phyloP scores from a whole-genome alignment of 371 early-diverging fungal species.

The Amoeboaphelidium protococcarum region DNA sequence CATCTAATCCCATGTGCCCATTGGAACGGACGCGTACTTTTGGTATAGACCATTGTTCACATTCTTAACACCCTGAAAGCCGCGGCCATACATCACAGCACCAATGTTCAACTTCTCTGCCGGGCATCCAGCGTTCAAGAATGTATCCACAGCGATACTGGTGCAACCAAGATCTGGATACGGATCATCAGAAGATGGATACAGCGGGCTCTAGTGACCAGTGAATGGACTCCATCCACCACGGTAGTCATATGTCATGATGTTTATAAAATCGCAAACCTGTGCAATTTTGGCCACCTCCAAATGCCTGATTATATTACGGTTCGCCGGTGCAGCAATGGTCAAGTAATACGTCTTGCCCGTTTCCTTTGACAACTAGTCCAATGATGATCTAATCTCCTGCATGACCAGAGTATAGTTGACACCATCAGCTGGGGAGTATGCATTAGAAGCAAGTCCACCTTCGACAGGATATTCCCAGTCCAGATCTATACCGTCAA shows the following conservation, averaged over 20 bases:
- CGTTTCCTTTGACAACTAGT: slow-evolving; percentile 28
- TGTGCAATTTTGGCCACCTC: slow-evolving; percentile 28
- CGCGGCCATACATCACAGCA: slow-evolving; percentile 33
- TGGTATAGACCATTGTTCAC: slow-evolving; percentile 17
- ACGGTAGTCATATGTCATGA: slow-evolving; percentile 18
- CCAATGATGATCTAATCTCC: slow-evolving; percentile 6
- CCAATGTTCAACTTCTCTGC: slow-evolving; percentile 29
- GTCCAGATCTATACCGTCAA: slow-evolving; percentile 19
- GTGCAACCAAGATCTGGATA: neutral
- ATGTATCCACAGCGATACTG: neutral
- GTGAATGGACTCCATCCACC: slow-evolving; percentile 33
- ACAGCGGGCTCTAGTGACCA: slow-evolving; percentile 33
- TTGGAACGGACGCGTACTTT: slow-evolving; percentile 2
- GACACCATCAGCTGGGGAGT: slow-evolving; percentile 15
- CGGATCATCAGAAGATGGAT: neutral
- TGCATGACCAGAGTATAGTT: slow-evolving; percentile 17
- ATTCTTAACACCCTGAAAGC: slow-evolving; percentile 7
- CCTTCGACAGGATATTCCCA: slow-evolving; percentile 57
- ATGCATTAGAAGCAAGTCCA: slow-evolving; percentile 34
- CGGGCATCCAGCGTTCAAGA: neutral
- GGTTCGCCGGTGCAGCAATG: slow-evolving; percentile 26
- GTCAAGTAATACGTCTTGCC: slow-evolving; percentile 33
- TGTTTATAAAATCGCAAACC: slow-evolving; percentile 30
- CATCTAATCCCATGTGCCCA: neutral
- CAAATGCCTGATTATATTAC: slow-evolving; percentile 23